These are phyloP conservation scores for Neospermospora avenae DNA, from an alignment of 2,329 filamentous ascomycete genomes.

Conservation along the genomic window DNA sequence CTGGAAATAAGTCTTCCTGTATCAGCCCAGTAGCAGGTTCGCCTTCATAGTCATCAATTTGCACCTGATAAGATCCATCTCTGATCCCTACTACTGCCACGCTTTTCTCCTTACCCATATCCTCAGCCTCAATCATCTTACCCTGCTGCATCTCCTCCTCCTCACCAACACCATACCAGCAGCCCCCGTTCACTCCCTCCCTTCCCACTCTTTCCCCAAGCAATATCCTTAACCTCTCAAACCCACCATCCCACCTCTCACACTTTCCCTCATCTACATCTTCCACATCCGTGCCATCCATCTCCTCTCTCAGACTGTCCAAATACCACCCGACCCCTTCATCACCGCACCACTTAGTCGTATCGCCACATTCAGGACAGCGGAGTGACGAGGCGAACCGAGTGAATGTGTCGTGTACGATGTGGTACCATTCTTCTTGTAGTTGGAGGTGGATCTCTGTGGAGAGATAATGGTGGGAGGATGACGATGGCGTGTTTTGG, in stretches of 20 bases:
- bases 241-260: background rate
- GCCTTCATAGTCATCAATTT: no score
- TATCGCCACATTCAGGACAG: background rate
- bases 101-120: no score
- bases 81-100: no score
- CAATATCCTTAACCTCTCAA: background rate
- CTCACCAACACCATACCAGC: background rate
- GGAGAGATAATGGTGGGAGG: background rate
- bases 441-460: background rate
- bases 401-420: background rate
- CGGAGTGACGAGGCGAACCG: background rate
- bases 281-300: background rate
- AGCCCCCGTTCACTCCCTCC: background rate
- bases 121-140: no score
- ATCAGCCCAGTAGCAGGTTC: no score
- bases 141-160: background rate
- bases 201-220: background rate
- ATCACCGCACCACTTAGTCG: background rate
- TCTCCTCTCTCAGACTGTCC: background rate
- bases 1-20: background rate
- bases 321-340: background rate
- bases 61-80: no score
- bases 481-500: background rate
- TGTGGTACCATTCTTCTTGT: conserved; percentile 1
- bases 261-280: background rate